Evolutionary conservation across 75 land plant species (phyloP), one percentile per base, ranked within the genome.

Genomic region (Pinus taeda): DNA sequence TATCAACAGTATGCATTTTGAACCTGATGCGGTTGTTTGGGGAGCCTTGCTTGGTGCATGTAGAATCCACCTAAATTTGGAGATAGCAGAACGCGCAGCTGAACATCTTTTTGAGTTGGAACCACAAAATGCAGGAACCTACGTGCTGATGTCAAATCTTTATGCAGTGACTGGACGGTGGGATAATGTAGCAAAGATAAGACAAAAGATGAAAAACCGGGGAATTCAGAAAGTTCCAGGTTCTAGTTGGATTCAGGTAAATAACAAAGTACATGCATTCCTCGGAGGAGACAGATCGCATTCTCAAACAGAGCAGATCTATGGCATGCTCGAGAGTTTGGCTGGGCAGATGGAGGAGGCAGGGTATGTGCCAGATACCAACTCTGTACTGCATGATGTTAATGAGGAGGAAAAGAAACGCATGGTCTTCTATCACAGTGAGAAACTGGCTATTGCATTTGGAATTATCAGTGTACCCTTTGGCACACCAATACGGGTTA

Each of bases 21-120:
- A 76, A 11, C 57, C 81, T 39, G 81, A 78, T 78, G 57, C 7
- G 11, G 49, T 59, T 58, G 62, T 55, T 0, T 77, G 29, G 59
- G 62, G 79, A 76, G 60, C 80, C 62, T 76, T 79, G 61, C 79
- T 79, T 79, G 62, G 80, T 76, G 78, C 80, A 18, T 79, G 80
- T 30, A 79, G 80, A 42, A 33, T 30, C 33, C 61, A 79, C 26
- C 12, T 36, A 15, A 59, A 76, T 57, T 20, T 77, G 45, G 49
- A 39, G 22, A 17, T 42, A 17, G 80, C 78, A 30, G 79, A 36
- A 20, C 42, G 63, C 14, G 80, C 63, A 7, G 79, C 80, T 21
- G 55, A 79, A 39, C 18, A 76, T 8, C 42, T 59, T 3, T 36
- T 79, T 24, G 15, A 77, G 79, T 76, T 79, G 62, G 80, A 79